Evolutionary conservation across 495 filamentous ascomycete species (phyloP).

Genomic region (Lophium mytilinum): DNA sequence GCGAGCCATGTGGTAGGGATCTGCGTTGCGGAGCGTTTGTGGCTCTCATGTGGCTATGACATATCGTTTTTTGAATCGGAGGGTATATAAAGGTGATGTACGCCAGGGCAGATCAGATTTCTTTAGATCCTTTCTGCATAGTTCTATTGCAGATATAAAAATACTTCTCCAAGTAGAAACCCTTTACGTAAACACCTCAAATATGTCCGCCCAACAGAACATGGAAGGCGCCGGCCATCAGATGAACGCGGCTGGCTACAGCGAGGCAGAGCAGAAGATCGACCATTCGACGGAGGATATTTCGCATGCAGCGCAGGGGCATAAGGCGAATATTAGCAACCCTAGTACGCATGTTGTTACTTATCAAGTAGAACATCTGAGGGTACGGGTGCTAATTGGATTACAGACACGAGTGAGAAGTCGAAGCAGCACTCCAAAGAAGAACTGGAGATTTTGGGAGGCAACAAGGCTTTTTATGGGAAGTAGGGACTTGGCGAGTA

Average conservation of each 20-base stretch:
- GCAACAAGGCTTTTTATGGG: slow-evolving; percentile 3
- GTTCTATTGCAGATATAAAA: too few relatives aligned
- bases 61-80: too few relatives aligned
- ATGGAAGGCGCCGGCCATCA: background rate
- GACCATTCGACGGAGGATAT: slow-evolving; percentile 17
- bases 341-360: slow-evolving; percentile 9
- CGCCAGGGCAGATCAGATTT: background rate
- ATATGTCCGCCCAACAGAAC: background rate
- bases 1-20: too few relatives aligned
- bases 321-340: slow-evolving; percentile 24
- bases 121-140: background rate
- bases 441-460: slow-evolving; percentile 1
- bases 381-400: background rate
- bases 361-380: background rate
- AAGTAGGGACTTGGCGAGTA: background rate
- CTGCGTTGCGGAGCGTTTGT: too few relatives aligned
- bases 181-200: too few relatives aligned
- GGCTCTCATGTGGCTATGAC: too few relatives aligned
- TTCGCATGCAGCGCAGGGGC: slow-evolving; percentile 8
- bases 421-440: slow-evolving; percentile 1
- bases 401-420: slow-evolving; percentile 1
- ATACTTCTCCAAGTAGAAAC: too few relatives aligned
- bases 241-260: background rate
- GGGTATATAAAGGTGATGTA: too few relatives aligned
- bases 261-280: slow-evolving; percentile 7